Evolutionary conservation across 805 yeast genomes (phyloP), one percentile per base, ranked within the genome.

Genomic region (Candida pini): DNA sequence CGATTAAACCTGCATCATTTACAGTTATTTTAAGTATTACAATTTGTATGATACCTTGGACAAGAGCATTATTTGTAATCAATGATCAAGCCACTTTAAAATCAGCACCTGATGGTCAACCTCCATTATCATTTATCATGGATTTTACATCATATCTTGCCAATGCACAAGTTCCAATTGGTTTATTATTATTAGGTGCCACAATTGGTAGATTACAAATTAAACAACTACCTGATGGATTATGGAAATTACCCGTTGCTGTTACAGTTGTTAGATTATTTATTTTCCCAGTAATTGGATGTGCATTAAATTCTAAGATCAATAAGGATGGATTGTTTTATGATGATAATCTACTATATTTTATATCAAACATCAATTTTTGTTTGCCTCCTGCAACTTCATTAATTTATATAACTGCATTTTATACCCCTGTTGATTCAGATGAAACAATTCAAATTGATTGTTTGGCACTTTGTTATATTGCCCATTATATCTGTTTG

Each of bases 321-420:
- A 51, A 72, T 23, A 55, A 60, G 10, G 71, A 77, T 18, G 81
- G 83, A 2, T 78, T 92, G 82, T 69, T 81, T 36, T 77, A 64
- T 25, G 62, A 61, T 21, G 79, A 81, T 45, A 54, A 60, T 6
- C 70, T 87, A 41, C 69, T 86, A 9, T 70, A 81, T 28, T 81
- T 90, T 49, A 80, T 89, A 5, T 68, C 82, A 50, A 80, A 82
- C 21, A 65, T 89, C 20, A 76, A 80, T 9, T 83, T 78, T 55
- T 81, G 90, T 0, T 71, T 86, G 39, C 97, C 97, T 0, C 80
- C 85, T 33, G 94, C 96, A 0, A 90, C 97, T 0, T 71, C 92
- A 0, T 80, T 87, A 50, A 80, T 90, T 12, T 90, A 88, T 58
- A 70, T 89, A 45, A 89, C 97, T 2, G 90, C 96, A 3, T 78